phyloP scores from a whole-genome alignment of 257 asterid genomes.

The Solanum tarijense region DNA sequence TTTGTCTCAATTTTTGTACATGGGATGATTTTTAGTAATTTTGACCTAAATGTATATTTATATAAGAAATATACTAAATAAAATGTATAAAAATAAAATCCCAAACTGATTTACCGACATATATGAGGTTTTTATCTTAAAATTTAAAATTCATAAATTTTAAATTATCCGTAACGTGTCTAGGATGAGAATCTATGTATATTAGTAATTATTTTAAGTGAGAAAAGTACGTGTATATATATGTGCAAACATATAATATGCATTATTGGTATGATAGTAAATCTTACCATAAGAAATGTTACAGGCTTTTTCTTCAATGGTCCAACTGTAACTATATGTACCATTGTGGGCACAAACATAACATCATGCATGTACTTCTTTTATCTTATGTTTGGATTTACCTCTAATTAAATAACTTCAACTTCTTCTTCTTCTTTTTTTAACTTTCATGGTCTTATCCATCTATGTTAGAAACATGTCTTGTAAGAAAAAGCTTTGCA shows the following conservation, averaged over 20 bases:
- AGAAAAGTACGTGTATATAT: not conserved
- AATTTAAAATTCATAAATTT: not conserved
- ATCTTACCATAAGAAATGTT: not conserved
- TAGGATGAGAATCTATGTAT: not conserved
- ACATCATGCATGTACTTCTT: not conserved
- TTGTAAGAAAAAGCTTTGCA: not conserved
- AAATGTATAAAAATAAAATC: not conserved
- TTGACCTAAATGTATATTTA: no score
- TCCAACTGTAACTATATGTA: not conserved
- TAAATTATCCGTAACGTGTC: not conserved
- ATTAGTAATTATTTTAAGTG: not conserved
- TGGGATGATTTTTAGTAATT: no score
- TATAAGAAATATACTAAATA: not conserved
- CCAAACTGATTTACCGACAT: not conserved
- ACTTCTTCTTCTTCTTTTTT: not conserved
- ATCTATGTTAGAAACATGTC: not conserved
- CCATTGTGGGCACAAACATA: not conserved
- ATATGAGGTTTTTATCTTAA: not conserved
- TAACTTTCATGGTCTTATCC: not conserved
- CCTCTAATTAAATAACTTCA: not conserved
- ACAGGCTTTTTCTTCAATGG: not conserved
- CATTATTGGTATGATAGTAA: not conserved
- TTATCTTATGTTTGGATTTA: not conserved
- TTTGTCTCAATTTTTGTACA: not conserved
- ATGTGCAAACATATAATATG: not conserved